Evolutionary conservation across 352 stramenopile genomes (phyloP).

Genomic region (Thraustotheca clavata): DNA sequence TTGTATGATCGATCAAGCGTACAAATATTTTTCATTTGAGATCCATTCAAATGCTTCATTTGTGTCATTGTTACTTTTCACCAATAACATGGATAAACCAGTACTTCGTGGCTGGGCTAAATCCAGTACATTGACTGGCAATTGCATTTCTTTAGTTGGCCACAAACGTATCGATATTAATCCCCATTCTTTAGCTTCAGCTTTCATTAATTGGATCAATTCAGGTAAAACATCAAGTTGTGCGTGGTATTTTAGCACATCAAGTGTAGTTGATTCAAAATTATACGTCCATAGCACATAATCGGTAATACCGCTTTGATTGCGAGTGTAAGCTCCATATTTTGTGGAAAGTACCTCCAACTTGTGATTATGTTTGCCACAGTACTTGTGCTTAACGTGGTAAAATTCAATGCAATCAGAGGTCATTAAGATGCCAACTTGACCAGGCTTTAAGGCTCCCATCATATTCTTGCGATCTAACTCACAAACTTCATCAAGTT

Average conservation of each 20-base stretch:
- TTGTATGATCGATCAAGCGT: too few species aligned
- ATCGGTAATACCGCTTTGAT: background rate
- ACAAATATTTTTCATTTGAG: background rate
- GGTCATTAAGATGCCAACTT: background rate
- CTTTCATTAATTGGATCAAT: background rate
- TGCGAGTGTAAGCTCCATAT: background rate
- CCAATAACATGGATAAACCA: background rate
- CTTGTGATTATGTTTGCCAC: background rate
- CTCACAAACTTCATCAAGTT: background rate
- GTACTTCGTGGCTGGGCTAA: background rate
- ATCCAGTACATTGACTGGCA: background rate
- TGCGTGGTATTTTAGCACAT: background rate
- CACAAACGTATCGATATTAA: background rate
- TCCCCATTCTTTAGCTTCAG: background rate
- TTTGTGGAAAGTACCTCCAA: background rate
- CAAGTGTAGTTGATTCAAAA: background rate
- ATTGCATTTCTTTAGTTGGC: background rate
- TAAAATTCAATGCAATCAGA: conserved; percentile 2
- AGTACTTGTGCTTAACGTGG: conserved; percentile 7
- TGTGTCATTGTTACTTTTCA: background rate
- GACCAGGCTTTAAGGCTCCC: background rate
- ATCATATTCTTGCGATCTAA: background rate
- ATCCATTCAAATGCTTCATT: background rate
- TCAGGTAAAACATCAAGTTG: background rate
- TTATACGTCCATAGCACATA: background rate